Conservation (phyloP, 1,139 yeast genomes). For the Lodderomyces beijingensis region DNA sequence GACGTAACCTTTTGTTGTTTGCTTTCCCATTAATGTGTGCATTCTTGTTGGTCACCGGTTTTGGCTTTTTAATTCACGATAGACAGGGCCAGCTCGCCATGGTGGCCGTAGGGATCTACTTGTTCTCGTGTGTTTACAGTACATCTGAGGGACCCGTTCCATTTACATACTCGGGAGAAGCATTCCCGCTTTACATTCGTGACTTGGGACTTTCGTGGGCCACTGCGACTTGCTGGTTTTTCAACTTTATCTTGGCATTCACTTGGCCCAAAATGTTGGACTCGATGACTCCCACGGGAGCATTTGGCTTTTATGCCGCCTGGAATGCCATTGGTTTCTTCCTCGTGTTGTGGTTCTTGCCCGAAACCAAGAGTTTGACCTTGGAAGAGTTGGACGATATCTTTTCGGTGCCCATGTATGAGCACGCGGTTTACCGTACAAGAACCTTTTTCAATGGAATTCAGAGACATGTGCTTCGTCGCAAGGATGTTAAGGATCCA, state of each 20-base stretch:
- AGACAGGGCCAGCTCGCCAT: slow-evolving; percentile 39
- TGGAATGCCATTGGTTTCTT: slow-evolving; percentile 79
- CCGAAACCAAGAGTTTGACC: slow-evolving; percentile 67
- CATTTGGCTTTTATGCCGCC: slow-evolving; percentile 85
- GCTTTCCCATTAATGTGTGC: slow-evolving; percentile 75
- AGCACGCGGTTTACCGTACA: slow-evolving; percentile 56
- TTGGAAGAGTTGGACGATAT: slow-evolving; percentile 72
- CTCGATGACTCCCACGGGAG: slow-evolving; percentile 74
- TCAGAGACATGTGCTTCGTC: slow-evolving; percentile 39
- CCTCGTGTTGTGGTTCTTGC: slow-evolving; percentile 60
- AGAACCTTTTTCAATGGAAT: slow-evolving; percentile 39
- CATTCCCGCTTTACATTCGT: slow-evolving; percentile 75
- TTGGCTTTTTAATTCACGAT: slow-evolving; percentile 63
- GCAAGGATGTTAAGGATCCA: slow-evolving; percentile 43
- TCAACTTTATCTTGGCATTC: slow-evolving; percentile 69
- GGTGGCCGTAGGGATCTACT: slow-evolving; percentile 70
- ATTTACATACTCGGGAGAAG: slow-evolving; percentile 84
- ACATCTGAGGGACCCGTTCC: slow-evolving; percentile 92
- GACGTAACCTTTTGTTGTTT: slow-evolving; percentile 62
- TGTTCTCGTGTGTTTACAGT: slow-evolving; percentile 71
- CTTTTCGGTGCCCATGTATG: slow-evolving; percentile 50
- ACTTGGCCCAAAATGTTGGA: slow-evolving; percentile 70
- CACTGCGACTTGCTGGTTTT: slow-evolving; percentile 82
- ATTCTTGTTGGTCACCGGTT: slow-evolving; percentile 68
- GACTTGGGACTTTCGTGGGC: slow-evolving; percentile 86